Evolutionary conservation across 2,329 filamentous ascomycete species (phyloP), one percentile per base, ranked within the genome.

Genomic region (Onygena corvina): DNA sequence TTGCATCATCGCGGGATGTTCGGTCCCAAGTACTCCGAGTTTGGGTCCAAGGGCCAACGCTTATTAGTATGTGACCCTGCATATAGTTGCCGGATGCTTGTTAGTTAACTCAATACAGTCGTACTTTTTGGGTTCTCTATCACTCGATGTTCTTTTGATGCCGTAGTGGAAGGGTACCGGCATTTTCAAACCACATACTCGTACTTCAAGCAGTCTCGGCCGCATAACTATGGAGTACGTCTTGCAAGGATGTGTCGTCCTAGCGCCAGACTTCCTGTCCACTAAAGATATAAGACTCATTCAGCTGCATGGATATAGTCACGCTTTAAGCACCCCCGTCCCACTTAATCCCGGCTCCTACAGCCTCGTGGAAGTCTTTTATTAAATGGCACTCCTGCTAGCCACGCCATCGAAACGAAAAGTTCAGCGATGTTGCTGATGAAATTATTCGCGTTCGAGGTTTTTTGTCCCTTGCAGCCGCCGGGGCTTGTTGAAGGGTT

Each of bases 251-350:
- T 42, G n/a, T 23, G 27, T 42, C 16, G 20, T 16, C 35, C 35
- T 21, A 38, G 35, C 18, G 20, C 35, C 35, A 11, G 9, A 23
- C 21, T 25, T 23, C 36, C 21, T 42, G 36, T 42, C 36, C 36
- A 14, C 8, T 42, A n/a, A 14, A n/a, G 7, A 40, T 40, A 20
- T 9, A 40, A 9, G 27, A 42, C 27, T 40, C 11, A 40, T 40
- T 42, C 36, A 42, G 36, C 36, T 42, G 36, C 36, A 42, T 42
- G 36, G 8, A 42, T 42, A 42, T 23, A 23, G 36, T 42, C 36
- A 42, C 36, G 27, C 36, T n/a, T n/a, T n/a, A 27, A 42, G 27
- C 36, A 42, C 20, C 12, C 16, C 34, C 36, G 36, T 42, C 36
- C 36, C 36, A 42, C 36, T 4, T 11, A 25, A 21, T 20, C 25